phyloP scores from a whole-genome alignment of 2,329 filamentous ascomycete species.

The Sarocladium oryzae region DNA sequence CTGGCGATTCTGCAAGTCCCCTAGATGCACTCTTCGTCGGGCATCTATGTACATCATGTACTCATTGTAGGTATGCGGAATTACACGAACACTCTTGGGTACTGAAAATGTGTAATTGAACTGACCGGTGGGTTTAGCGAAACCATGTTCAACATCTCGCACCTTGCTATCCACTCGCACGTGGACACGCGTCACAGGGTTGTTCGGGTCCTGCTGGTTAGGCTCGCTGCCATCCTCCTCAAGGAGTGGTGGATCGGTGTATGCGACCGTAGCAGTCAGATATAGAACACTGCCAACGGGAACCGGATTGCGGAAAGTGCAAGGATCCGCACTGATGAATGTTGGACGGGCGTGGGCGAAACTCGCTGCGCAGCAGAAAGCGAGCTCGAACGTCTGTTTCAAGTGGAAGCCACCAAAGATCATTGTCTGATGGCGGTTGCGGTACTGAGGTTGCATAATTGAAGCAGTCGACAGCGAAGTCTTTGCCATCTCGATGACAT shows the following conservation, averaged over 20 bases:
- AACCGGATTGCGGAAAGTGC: conserved; percentile 24
- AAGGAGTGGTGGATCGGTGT: conserved; percentile 22
- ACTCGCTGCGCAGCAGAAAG: conserved; percentile 24
- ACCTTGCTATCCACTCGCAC: conserved; percentile 25
- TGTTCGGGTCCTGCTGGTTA: conserved; percentile 14
- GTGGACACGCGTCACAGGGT: conserved; percentile 22
- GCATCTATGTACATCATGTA: conserved; percentile 26
- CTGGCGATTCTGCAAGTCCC: background rate
- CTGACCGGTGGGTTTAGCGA: conserved; percentile 22
- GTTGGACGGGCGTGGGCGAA: conserved; percentile 24
- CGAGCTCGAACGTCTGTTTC: conserved; percentile 25
- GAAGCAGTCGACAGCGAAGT: conserved; percentile 21
- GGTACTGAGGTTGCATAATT: conserved; percentile 24
- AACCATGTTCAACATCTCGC: conserved; percentile 23
- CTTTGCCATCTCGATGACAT: conserved; percentile 22
- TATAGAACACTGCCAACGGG: conserved; percentile 23
- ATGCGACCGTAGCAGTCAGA: conserved; percentile 21
- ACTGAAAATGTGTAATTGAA: conserved; percentile 26
- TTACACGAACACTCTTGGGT: conserved; percentile 20
- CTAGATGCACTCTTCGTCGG: conserved; percentile 17
- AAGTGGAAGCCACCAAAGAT: conserved; percentile 25
- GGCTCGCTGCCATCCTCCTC: conserved; percentile 23
- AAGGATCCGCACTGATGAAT: conserved; percentile 24
- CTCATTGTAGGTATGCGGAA: conserved; percentile 24
- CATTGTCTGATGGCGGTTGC: conserved; percentile 24